A percentile compares a stretch with the other conserved stretches of the same genome.
Conservation (phyloP, 1,139 yeast genomes). For the Suhomyces guaymorum region DNA sequence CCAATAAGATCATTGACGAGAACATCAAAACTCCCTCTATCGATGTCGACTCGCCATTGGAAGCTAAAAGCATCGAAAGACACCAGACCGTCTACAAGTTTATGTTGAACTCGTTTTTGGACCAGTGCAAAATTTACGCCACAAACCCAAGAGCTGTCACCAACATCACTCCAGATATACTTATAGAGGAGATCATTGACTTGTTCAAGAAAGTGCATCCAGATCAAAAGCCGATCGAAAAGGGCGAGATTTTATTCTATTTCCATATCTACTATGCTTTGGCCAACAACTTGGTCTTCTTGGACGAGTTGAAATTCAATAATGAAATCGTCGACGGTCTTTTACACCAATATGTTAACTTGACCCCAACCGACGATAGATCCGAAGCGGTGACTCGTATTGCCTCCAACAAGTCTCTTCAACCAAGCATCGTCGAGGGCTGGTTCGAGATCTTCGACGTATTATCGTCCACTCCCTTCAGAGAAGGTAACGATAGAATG, state of each 20-base stretch:
- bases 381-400: conserved; percentile 1
- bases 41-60: conserved; percentile 25
- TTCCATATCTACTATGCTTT: conserved; percentile 35
- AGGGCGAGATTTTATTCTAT: conserved; percentile 30
- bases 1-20: conserved; percentile 19
- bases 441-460: conserved; percentile 38
- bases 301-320: conserved; percentile 34
- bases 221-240: conserved; percentile 22
- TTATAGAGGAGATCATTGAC: conserved; percentile 22
- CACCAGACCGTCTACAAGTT: conserved; percentile 24
- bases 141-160: conserved; percentile 12
- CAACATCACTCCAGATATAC: conserved; percentile 22
- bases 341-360: conserved; percentile 20
- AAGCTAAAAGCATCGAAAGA: conserved; percentile 18
- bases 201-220: conserved; percentile 27
- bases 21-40: conserved; percentile 24
- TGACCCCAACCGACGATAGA: conserved; percentile 14
- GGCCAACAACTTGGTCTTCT: conserved; percentile 30
- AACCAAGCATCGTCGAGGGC: conserved; percentile 16
- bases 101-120: conserved; percentile 28
- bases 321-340: conserved; percentile 27
- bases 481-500: conserved; percentile 24
- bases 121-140: conserved; percentile 24
- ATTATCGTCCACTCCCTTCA: conserved; percentile 33
- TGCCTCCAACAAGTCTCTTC: conserved; percentile 4